These are phyloP conservation scores for Colletotrichum horii DNA, from an alignment of 2,329 filamentous ascomycete genomes.

Conservation along the genomic window DNA sequence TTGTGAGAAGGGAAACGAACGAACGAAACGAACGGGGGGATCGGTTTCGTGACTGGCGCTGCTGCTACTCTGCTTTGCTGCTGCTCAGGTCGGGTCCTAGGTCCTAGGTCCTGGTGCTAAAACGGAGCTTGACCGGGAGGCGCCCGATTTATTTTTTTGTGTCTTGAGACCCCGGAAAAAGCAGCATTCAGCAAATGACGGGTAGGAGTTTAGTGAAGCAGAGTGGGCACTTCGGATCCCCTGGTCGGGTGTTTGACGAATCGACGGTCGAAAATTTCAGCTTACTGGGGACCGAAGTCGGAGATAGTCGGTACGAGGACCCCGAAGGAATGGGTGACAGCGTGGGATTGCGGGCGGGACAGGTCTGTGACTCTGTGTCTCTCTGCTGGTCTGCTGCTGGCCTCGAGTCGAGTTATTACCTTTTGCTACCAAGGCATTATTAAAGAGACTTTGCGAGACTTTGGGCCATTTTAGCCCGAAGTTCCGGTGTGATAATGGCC, in stretches of 20 bases:
- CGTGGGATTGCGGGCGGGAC: neutral
- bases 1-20: neutral
- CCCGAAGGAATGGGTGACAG: slow-evolving; percentile 6
- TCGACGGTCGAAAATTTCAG: slow-evolving; percentile 13
- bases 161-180: neutral
- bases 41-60: neutral
- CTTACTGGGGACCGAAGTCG: slow-evolving; percentile 22
- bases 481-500: neutral
- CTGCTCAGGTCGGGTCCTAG: neutral
- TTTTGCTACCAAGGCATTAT: neutral
- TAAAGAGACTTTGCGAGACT: neutral
- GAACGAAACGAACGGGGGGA: neutral
- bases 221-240: neutral
- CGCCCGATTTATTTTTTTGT: slow-evolving; percentile 3
- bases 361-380: neutral
- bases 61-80: neutral
- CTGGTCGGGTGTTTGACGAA: neutral
- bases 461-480: neutral
- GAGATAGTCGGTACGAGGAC: slow-evolving; percentile 20
- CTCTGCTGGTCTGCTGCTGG: neutral
- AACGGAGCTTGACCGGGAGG: neutral
- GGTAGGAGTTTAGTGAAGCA: neutral
- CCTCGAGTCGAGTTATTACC: neutral
- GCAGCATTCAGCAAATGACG: neutral
- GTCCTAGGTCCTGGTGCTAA: neutral